Conservation (phyloP, 2,329 filamentous ascomycete species). For the Teratosphaeria viscida region DNA sequence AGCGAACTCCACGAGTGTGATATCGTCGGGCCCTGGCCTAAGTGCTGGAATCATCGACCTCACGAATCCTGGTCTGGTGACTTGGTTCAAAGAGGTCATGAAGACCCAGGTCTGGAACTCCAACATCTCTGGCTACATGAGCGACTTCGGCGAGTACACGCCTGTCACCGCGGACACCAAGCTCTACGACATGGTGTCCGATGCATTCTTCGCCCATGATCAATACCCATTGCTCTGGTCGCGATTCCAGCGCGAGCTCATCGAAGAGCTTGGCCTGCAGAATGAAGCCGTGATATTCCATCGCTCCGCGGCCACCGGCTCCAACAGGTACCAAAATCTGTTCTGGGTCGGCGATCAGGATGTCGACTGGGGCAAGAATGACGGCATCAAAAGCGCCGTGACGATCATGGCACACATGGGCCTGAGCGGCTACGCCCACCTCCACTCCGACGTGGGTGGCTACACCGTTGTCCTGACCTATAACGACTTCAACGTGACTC, state of each 20-base stretch:
- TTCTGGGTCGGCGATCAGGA: constrained; percentile 32
- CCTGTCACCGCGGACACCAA: constrained; percentile 20
- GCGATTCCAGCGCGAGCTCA: constrained; percentile 21
- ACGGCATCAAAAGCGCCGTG: constrained; percentile 27
- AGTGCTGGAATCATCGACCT: constrained; percentile 29
- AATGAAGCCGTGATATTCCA: constrained; percentile 27
- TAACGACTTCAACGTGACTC: constrained; percentile 23
- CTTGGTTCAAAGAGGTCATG: constrained; percentile 27
- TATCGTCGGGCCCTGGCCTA: constrained; percentile 28
- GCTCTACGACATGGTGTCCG: constrained; percentile 20
- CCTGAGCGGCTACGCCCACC: constrained; percentile 26
- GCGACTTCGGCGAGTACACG: constrained; percentile 29
- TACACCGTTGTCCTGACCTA: constrained; percentile 26
- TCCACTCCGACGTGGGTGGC: constrained; percentile 28
- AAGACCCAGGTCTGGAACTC: constrained; percentile 26
- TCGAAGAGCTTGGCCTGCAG: constrained; percentile 19
- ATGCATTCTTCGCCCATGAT: constrained; percentile 27
- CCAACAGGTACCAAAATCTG: constrained; percentile 27
- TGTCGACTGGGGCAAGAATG: constrained; percentile 25
- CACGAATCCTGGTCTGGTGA: constrained; percentile 23
- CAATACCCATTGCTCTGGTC: constrained; percentile 28
- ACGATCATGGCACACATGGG: constrained; percentile 29
- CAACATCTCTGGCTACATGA: constrained; percentile 28
- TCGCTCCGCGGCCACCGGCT: constrained; percentile 24
- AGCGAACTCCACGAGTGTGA: constrained; percentile 23